These are phyloP conservation scores for Lodderomyces margitis DNA, from an alignment of 1,139 yeast genomes.

Conservation along the genomic window DNA sequence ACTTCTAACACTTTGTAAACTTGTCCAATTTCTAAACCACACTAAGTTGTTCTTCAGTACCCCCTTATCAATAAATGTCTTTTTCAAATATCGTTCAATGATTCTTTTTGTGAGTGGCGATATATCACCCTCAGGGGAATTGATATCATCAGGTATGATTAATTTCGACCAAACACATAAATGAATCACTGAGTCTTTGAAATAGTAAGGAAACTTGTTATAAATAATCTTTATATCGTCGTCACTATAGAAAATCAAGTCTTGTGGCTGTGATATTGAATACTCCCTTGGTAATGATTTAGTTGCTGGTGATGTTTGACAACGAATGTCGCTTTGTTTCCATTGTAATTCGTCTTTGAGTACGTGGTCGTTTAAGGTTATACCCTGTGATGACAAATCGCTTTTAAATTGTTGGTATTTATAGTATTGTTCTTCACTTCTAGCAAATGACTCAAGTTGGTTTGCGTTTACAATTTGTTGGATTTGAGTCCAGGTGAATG, in stretches of 20 bases:
- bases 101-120: slow-evolving; percentile 31
- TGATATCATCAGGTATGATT: slow-evolving; percentile 31
- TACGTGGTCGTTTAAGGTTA: slow-evolving; percentile 37
- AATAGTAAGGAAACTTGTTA: slow-evolving; percentile 46
- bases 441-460: slow-evolving; percentile 39
- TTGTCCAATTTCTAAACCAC: slow-evolving; percentile 67
- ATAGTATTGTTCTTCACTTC: slow-evolving; percentile 33
- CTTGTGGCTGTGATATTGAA: slow-evolving; percentile 12
- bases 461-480: slow-evolving; percentile 30
- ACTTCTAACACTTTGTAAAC: slow-evolving; percentile 55
- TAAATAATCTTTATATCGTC: slow-evolving; percentile 30
- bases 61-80: slow-evolving; percentile 41
- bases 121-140: slow-evolving; percentile 45
- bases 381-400: slow-evolving; percentile 22
- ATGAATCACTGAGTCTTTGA: slow-evolving; percentile 35
- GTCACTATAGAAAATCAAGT: slow-evolving; percentile 17
- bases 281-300: slow-evolving; percentile 13
- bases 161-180: slow-evolving; percentile 46
- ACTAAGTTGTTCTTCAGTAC: slow-evolving; percentile 41
- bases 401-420: slow-evolving; percentile 36
- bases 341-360: slow-evolving; percentile 37
- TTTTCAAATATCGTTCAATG: slow-evolving; percentile 39
- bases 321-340: slow-evolving; percentile 25
- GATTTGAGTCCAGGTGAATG: slow-evolving; percentile 38
- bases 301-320: slow-evolving; percentile 18